A percentile compares a stretch with the other conserved stretches of the same genome.
Conservation (phyloP, 2,329 filamentous ascomycete genomes). For the Coniochaeta prunicola region DNA sequence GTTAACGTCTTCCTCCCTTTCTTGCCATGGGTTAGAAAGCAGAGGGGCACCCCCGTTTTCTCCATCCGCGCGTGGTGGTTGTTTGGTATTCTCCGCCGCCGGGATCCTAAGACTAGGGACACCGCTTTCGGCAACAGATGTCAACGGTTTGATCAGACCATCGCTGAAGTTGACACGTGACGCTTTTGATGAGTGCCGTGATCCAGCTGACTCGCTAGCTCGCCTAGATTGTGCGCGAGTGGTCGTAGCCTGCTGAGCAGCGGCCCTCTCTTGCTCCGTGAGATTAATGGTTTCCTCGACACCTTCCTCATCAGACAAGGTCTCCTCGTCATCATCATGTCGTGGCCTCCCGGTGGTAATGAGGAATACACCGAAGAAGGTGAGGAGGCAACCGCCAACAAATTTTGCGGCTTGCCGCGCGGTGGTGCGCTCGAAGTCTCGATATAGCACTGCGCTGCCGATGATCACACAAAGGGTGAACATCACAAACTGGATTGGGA, state of each 20-base stretch:
- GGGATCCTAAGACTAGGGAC: conserved; percentile 27
- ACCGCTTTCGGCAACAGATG: conserved; percentile 26
- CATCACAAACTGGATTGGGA: conserved; percentile 93
- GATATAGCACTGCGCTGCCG: conserved; percentile 86
- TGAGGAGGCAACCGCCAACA: conserved; percentile 80
- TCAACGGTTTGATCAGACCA: conserved; percentile 25
- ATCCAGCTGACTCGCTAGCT: conserved; percentile 18
- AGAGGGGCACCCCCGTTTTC: conserved; percentile 23
- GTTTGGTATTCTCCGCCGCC: conserved; percentile 21
- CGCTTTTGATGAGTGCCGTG: conserved; percentile 40
- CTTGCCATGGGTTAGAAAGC: conserved; percentile 36
- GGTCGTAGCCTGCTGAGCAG: conserved; percentile 28
- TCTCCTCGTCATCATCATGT: conserved; percentile 50
- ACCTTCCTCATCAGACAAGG: conserved; percentile 46
- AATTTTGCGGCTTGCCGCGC: conserved; percentile 73
- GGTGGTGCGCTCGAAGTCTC: conserved; percentile 84
- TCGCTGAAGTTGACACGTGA: conserved; percentile 39
- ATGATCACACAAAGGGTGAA: conserved; percentile 95
- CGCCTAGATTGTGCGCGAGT: conserved; percentile 21
- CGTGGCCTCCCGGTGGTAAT: conserved; percentile 77
- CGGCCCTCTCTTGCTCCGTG: conserved; percentile 39
- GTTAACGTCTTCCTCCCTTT: conserved; percentile 8
- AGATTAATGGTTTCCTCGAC: conserved; percentile 59
- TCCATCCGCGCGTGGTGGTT: conserved; percentile 6
- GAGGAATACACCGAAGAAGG: conserved; percentile 93